These are phyloP conservation scores for Boletus coccyginus DNA, from an alignment of 768 basidiomycete species.

Conservation along the genomic window DNA sequence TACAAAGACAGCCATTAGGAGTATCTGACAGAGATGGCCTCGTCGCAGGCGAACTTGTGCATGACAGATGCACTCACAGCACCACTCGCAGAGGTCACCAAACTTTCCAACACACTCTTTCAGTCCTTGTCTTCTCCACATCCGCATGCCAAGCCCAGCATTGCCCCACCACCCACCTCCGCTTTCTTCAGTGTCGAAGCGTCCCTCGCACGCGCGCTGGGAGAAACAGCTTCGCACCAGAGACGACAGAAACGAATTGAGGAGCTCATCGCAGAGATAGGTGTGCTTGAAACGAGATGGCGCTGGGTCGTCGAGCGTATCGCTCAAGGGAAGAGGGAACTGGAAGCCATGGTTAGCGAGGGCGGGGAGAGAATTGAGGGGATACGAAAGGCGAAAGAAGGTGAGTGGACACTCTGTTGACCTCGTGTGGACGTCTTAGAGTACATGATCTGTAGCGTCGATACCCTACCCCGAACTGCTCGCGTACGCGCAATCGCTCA, in stretches of 20 bases:
- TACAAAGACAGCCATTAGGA: no score
- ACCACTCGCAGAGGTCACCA: constrained; percentile 60
- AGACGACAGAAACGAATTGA: constrained; percentile 75
- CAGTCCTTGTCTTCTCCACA: constrained; percentile 69
- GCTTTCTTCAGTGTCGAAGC: constrained; percentile 65
- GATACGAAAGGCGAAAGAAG: constrained; percentile 69
- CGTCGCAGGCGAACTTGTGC: constrained; percentile 16
- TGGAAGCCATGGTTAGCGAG: constrained; percentile 69
- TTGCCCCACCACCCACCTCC: constrained; percentile 44
- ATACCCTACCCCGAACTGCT: constrained; percentile 82
- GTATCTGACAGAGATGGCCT: constrained; percentile 1
- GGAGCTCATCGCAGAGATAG: constrained; percentile 64
- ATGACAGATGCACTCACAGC: constrained; percentile 62
- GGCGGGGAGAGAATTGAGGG: constrained; percentile 71
- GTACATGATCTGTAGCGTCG: constrained; percentile 45
- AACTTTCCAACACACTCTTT: constrained; percentile 67
- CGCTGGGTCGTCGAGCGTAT: constrained; percentile 64
- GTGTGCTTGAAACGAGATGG: constrained; percentile 65
- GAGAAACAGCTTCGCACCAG: constrained; percentile 68
- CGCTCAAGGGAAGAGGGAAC: constrained; percentile 61
- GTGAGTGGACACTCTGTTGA: constrained; percentile 35
- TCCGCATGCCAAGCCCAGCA: constrained; percentile 23
- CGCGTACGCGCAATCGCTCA: constrained; percentile 80
- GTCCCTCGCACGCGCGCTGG: constrained; percentile 62
- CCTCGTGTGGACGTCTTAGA: background rate